Percentiles rank a stretch among this genome's conserved stretches.
These are phyloP conservation scores for Homolaphlyctis polyrhiza DNA, from an alignment of 371 early-diverging fungal genomes.

Conservation along the genomic window DNA sequence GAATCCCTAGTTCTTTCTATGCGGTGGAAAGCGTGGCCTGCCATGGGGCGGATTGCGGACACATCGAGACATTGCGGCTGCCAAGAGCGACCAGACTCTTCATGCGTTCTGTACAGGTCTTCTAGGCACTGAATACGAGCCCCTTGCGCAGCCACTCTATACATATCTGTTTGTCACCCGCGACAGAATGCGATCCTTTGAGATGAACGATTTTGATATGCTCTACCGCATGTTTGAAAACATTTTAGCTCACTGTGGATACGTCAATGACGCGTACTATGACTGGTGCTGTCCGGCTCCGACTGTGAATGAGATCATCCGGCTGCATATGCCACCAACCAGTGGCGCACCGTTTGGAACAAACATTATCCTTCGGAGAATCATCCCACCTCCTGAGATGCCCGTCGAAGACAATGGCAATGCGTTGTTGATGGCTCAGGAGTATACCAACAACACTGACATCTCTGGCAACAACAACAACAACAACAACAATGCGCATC, in stretches of 20 bases:
- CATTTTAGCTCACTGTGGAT: slow-evolving; percentile 5
- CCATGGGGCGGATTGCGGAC: slow-evolving; percentile 28
- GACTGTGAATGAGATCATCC: not conserved
- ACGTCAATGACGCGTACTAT: slow-evolving; percentile 3
- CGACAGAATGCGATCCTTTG: slow-evolving; percentile 11
- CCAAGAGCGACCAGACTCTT: slow-evolving; percentile 20
- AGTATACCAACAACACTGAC: no score
- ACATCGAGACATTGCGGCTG: slow-evolving; percentile 19
- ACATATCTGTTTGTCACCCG: slow-evolving; percentile 13
- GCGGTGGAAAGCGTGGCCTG: slow-evolving; percentile 24
- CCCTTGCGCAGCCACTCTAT: slow-evolving; percentile 12
- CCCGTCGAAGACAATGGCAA: no score
- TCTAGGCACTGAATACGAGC: slow-evolving; percentile 9
- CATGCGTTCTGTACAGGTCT: slow-evolving; percentile 11
- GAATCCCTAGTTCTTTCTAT: slow-evolving; percentile 25
- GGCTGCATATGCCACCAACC: not conserved
- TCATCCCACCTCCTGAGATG: no score
- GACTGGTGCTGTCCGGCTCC: slow-evolving; percentile 9
- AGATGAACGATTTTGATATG: slow-evolving; percentile 3
- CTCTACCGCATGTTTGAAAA: slow-evolving; percentile 7
- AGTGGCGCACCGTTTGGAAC: no score
- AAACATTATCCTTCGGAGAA: no score
- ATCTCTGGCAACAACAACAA: no score
- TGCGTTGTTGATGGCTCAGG: no score
- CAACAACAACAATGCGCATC: not conserved